Conservation (phyloP, 768 basidiomycete genomes). For the Collybia nuda region DNA sequence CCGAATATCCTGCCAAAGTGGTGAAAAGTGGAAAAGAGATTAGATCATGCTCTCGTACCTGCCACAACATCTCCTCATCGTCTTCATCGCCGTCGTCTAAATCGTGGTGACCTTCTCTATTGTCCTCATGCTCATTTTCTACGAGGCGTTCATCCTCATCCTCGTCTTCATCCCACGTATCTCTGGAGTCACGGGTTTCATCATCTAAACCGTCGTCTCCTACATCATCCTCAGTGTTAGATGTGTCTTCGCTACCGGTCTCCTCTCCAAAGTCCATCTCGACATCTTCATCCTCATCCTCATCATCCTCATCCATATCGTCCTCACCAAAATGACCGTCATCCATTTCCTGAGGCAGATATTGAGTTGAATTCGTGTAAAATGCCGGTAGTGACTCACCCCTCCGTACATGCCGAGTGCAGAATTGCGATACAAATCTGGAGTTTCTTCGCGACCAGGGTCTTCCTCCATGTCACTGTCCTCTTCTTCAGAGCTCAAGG, state of each 20-base stretch:
- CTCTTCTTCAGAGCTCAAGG: slow-evolving; percentile 52
- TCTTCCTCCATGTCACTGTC: slow-evolving; percentile 61
- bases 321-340: slow-evolving; percentile 73
- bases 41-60: slow-evolving; percentile 35
- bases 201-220: slow-evolving; percentile 65
- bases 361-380: slow-evolving; percentile 7
- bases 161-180: slow-evolving; percentile 67
- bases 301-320: slow-evolving; percentile 82
- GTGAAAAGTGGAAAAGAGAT: background rate
- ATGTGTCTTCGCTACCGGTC: slow-evolving; percentile 80
- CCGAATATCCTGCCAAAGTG: slow-evolving; percentile 47
- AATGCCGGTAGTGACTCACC: slow-evolving; percentile 44
- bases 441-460: slow-evolving; percentile 72
- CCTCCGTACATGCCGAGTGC: slow-evolving; percentile 95
- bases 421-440: slow-evolving; percentile 94
- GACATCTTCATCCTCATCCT: slow-evolving; percentile 78
- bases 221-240: slow-evolving; percentile 68
- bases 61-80: slow-evolving; percentile 59
- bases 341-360: slow-evolving; percentile 72
- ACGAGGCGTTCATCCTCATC: slow-evolving; percentile 68
- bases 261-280: slow-evolving; percentile 89
- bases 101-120: slow-evolving; percentile 34
- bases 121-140: slow-evolving; percentile 47
- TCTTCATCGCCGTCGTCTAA: slow-evolving; percentile 54
- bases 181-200: slow-evolving; percentile 55